Evolutionary conservation across 805 yeast genomes (phyloP).

Genomic region (Candida chauliodis): DNA sequence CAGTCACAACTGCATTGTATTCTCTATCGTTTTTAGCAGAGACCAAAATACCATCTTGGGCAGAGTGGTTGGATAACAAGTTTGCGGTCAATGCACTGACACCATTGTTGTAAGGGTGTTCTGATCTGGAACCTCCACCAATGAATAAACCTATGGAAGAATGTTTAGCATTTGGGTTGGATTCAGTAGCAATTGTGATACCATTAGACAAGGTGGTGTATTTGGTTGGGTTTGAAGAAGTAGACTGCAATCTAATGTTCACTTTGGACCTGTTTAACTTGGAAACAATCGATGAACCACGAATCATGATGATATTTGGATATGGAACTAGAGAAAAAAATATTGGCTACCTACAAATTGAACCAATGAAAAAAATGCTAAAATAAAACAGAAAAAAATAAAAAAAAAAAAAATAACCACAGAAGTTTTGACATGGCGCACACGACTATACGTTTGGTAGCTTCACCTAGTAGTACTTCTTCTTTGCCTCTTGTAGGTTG

Average conservation of each 20-base stretch:
- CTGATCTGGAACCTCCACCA: slow-evolving; percentile 78
- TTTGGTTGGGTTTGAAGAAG: slow-evolving; percentile 34
- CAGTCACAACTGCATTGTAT: slow-evolving; percentile 58
- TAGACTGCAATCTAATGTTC: slow-evolving; percentile 3
- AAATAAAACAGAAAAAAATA: not conserved
- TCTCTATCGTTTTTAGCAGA: slow-evolving; percentile 58
- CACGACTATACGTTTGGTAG: not conserved
- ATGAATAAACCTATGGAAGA: slow-evolving; percentile 67
- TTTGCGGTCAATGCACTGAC: slow-evolving; percentile 62
- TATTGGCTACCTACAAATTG: slow-evolving; percentile 3
- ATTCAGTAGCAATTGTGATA: slow-evolving; percentile 66
- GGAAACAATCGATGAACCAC: slow-evolving; percentile 31
- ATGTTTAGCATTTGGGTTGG: slow-evolving; percentile 51
- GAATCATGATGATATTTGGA: slow-evolving; percentile 29
- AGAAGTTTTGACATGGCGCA: not conserved
- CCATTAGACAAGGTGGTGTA: slow-evolving; percentile 74
- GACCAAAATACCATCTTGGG: slow-evolving; percentile 54
- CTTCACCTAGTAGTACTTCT: slow-evolving; percentile 6
- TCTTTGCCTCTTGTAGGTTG: slow-evolving; percentile 17
- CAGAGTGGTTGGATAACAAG: slow-evolving; percentile 38
- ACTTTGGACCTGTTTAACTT: slow-evolving; percentile 1
- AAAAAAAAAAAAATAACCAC: not conserved
- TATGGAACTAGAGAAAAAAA: slow-evolving; percentile 1
- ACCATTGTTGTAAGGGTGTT: slow-evolving; percentile 81
- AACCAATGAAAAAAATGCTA: slow-evolving; percentile 7